Conservation (phyloP, 768 basidiomycete species). For the Russula emetica region DNA sequence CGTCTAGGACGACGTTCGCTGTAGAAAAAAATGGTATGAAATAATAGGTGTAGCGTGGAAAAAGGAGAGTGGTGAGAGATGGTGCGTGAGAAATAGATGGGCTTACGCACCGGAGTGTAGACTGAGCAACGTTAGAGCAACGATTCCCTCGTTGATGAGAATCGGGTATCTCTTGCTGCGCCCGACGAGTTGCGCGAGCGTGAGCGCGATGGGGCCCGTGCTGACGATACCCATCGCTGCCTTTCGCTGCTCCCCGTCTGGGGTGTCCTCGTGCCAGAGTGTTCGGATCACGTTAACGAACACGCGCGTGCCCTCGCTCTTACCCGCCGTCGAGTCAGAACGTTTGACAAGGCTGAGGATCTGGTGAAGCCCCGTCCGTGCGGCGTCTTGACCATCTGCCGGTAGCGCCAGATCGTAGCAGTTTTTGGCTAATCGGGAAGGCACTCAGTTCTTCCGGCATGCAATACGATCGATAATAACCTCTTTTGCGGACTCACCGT, state of each 20-base stretch:
- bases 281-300: slow-evolving; percentile 82
- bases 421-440: slow-evolving; percentile 39
- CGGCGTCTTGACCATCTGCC: slow-evolving; percentile 32
- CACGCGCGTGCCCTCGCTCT: slow-evolving; percentile 87
- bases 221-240: slow-evolving; percentile 51
- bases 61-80: not conserved
- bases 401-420: slow-evolving; percentile 51
- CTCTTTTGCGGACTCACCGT: slow-evolving; percentile 46
- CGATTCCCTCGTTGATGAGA: slow-evolving; percentile 83
- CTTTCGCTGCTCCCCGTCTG: slow-evolving; percentile 48
- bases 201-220: slow-evolving; percentile 51
- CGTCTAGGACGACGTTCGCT: slow-evolving; percentile 62
- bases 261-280: slow-evolving; percentile 56
- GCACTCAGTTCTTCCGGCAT: slow-evolving; percentile 2
- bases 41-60: not conserved
- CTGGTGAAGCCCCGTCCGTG: slow-evolving; percentile 53
- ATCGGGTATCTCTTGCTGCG: slow-evolving; percentile 77
- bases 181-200: slow-evolving; percentile 66
- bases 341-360: slow-evolving; percentile 73
- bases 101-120: slow-evolving; percentile 55
- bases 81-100: not conserved
- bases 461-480: not conserved
- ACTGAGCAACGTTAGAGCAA: slow-evolving; percentile 75
- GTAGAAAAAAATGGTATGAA: slow-evolving; percentile 18
- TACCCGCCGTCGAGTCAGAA: slow-evolving; percentile 75